Conservation (phyloP, 1,284 basidiomycete genomes). For the Ceratobasidium sp. region DNA sequence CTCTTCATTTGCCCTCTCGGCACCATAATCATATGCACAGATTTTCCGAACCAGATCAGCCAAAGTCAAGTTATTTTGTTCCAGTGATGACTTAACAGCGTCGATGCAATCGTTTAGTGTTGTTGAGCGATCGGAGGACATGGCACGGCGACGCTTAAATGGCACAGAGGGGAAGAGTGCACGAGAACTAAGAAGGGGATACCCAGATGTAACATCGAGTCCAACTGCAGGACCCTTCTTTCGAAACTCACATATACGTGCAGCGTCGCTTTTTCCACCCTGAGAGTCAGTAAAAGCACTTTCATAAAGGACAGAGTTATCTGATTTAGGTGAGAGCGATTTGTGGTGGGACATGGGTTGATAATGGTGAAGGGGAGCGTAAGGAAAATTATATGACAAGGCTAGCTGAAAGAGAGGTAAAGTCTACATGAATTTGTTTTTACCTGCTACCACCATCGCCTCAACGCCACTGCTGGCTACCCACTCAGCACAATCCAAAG, state of each 20-base stretch:
- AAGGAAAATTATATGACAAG: slow-evolving; percentile 2
- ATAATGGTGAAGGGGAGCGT: neutral
- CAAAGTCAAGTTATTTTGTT: neutral
- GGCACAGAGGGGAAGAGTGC: neutral
- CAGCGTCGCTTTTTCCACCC: neutral
- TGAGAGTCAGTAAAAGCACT: slow-evolving; percentile 6
- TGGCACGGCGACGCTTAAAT: no score
- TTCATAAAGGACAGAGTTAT: neutral
- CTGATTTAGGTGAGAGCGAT: neutral
- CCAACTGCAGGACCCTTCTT: neutral
- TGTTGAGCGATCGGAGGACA: neutral
- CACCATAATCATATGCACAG: neutral
- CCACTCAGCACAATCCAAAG: neutral
- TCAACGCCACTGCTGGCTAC: neutral
- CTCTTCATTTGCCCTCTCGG: neutral
- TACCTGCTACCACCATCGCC: neutral
- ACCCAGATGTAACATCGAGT: neutral
- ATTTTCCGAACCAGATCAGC: neutral
- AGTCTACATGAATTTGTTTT: neutral
- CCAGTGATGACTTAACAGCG: neutral
- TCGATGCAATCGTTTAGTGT: neutral
- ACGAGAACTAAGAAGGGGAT: neutral
- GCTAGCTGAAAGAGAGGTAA: neutral
- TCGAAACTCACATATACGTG: neutral
- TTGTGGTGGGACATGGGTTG: neutral